Percentiles rank a stretch among this genome's conserved stretches.
These are phyloP conservation scores for Camellia granthamiana DNA, from an alignment of 148 eudicot genomes.

Conservation along the genomic window DNA sequence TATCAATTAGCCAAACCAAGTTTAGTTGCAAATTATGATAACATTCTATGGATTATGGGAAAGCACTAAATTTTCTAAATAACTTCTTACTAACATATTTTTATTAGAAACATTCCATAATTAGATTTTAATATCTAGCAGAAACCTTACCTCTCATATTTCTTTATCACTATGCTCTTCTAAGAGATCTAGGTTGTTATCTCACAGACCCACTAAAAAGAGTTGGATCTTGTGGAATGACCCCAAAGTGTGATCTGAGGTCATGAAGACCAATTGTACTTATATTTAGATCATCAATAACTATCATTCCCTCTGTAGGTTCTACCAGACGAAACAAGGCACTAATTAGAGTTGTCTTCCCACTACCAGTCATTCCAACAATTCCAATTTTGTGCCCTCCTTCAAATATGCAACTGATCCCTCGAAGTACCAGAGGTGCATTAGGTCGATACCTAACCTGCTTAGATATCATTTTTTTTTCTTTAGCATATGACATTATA, in stretches of 20 bases:
- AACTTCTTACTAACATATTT: neutral
- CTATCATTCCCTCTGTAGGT: constrained; percentile 8
- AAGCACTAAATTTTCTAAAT: neutral
- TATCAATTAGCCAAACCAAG: neutral
- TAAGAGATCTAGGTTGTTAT: constrained; percentile 18
- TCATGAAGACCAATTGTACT: constrained; percentile 16
- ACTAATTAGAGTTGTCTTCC: constrained; percentile 18
- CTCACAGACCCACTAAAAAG: constrained; percentile 18
- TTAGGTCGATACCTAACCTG: constrained; percentile 16
- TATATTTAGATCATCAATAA: constrained; percentile 7
- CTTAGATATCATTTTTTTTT: neutral
- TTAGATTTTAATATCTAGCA: neutral
- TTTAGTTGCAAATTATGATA: neutral
- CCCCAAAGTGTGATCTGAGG: constrained; percentile 17
- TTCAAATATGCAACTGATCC: constrained; percentile 16
- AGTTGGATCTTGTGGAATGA: constrained; percentile 21
- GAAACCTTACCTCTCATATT: constrained; percentile 20
- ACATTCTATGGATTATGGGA: neutral
- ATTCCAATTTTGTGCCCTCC: constrained; percentile 19
- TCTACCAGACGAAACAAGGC: constrained; percentile 19
- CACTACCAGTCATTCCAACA: constrained; percentile 16
- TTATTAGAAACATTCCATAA: neutral
- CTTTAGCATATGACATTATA: neutral
- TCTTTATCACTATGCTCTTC: constrained; percentile 13
- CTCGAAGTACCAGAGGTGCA: constrained; percentile 16